Base-by-base conservation (phyloP, 345 rosid genomes). In the Zanthoxylum bungeanum region DNA sequence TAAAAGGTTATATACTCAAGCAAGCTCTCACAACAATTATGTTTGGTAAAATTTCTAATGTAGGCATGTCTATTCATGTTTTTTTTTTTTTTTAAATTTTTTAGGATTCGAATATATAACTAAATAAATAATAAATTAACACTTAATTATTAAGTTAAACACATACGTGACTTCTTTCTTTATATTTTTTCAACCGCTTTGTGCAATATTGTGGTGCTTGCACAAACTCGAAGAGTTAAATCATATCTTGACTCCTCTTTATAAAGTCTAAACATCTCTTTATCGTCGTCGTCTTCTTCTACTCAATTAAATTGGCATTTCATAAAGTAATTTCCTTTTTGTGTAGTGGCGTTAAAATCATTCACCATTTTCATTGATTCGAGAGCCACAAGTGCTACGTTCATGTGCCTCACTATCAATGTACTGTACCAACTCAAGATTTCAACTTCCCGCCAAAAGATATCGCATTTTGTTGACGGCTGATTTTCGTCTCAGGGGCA, bases 181-280 rank as follows among this genome's bases (percentile, higher is more conserved):
- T 12, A 17, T 75, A 50, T 73, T 69, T 72, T 16, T n/a, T n/a
- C n/a, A 47, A 34, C 78, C 36, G 5, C 16, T 60, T 58, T 49
- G n/a, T n/a, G n/a, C n/a, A n/a, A n/a, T n/a, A n/a, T n/a, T n/a
- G 24, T 44, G 40, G 64, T 67, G 60, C 66, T 76, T 73, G 78
- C 84, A 76, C 84, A 76, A 64, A 77, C 82, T 77, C 77, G 70
- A 71, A 70, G 76, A 66, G 73, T 76, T 72, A 59, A 74, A 65
- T 56, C 72, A 69, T 40, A 72, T 72, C 71, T 85, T 81, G 87
- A 86, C 85, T 78, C 80, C 53, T 46, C n/a, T 30, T 58, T n/a
- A n/a, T n/a, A 74, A 80, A 69, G 81, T 81, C 76, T 66, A 71
- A 77, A 67, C 56, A 52, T 50, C 74, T 1, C 77, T 72, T 56